Evolutionary conservation across 108 stramenopile genomes (phyloP), one percentile per base, ranked within the genome.

Genomic region (Stephanodiscus minutulus): DNA sequence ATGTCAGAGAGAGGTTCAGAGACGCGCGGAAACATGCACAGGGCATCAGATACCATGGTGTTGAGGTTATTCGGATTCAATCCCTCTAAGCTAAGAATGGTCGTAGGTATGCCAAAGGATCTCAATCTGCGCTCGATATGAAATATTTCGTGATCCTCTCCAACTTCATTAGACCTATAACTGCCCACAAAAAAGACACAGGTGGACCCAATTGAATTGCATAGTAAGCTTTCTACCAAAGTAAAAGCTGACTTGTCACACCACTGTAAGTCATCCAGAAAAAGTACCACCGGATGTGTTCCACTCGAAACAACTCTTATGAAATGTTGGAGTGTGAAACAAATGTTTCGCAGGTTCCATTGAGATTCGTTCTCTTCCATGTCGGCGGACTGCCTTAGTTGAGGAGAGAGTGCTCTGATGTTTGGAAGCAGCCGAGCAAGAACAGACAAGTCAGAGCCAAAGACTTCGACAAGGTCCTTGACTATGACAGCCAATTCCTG

Each of bases 261-360:
- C 80, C 80, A 81, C 58, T 81, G 68, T 8, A 74, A 25, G 70
- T 81, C 80, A 28, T 81, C 78, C 28, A 79, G 31, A 48, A 79
- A 72, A 18, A 79, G 52, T 49, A 79, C 52, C 13, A 72, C 66
- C 25, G 78, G 71, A 31, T 55, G 36, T n/a, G 47, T 33, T 43
- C 41, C 18, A 39, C 78, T 72, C 20, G 78, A 79, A 13, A 81
- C 63, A 1, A 61, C 59, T 53, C 69, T 59, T 29, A 81, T 69
- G 64, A 81, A 81, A 5, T 56, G 68, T 54, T 70, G 73, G 6
- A 81, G 56, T 20, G 53, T 74, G 31, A 73, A 73, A 22, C 80
- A 81, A 7, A 81, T 53, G 28, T 69, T 74, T 56, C 58, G 54
- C 39, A 70, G 64, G 64, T 74, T 81, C 7, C 74, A 20, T 54